Evolutionary conservation across 2,329 filamentous ascomycete genomes (phyloP), one percentile per base, ranked within the genome.

Genomic region (Cytospora chrysosperma): DNA sequence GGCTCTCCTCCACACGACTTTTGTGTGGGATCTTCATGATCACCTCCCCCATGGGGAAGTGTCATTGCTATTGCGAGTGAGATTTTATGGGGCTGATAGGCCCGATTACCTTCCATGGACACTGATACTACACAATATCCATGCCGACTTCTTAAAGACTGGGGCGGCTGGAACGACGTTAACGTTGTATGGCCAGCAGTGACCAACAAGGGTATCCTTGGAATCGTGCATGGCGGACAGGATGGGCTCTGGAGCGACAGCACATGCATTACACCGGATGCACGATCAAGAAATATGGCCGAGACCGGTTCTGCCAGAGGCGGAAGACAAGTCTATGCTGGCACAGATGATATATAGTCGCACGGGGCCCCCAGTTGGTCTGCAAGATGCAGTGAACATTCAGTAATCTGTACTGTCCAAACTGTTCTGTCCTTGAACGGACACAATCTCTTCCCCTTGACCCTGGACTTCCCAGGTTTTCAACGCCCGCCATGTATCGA

Each of bases 401-500:
- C 34, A 12, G 3, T n/a, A n/a, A n/a, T n/a, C n/a, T n/a, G n/a
- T 27, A 1, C 27, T 21, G n/a, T n/a, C n/a, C 34, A 37, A 34
- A 37, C 26, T 30, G 34, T 34, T 37, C 37, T 55, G 59, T 24
- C 51, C 19, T 34, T 24, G 49, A 53, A 53, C 32, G 43, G 57
- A 53, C 13, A 47, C 51, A n/a, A 53, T 21, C 8, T 26, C 26
- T 37, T 24, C 24, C 9, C n/a, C 5, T 34, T 53, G 50, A 26
- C 26, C 34, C 40, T 54, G n/a, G 49, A 5, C 28, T 9, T 55
- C 34, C 12, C 26, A n/a, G 43, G 21, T 26, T n/a, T 13, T 53
- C 47, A 53, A 28, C 54, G 26, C 32, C 54, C 59, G 52, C 43
- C 61, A 66, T 66, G 64, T 66, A 66, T 60, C 59, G n/a, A 32